A percentile compares a stretch with the other conserved stretches of the same genome.
These are phyloP conservation scores for Aureobasidium leucospermi DNA, from an alignment of 2,329 filamentous ascomycete species.

Conservation along the genomic window DNA sequence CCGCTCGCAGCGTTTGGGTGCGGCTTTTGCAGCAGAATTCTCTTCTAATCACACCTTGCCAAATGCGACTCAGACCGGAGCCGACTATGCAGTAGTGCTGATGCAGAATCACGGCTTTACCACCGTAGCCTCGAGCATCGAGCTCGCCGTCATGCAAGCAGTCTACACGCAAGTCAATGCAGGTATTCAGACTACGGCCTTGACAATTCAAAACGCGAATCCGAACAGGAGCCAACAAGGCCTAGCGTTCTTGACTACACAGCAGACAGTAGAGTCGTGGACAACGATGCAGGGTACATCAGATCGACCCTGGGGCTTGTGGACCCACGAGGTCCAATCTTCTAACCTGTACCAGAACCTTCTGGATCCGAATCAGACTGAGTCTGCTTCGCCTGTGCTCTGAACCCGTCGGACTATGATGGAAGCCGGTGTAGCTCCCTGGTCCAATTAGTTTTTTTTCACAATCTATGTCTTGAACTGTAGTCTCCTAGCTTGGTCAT, in stretches of 20 bases:
- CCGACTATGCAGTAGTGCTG: constrained; percentile 32
- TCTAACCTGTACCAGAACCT: constrained; percentile 13
- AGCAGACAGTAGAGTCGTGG: constrained; percentile 5
- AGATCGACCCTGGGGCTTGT: constrained; percentile 9
- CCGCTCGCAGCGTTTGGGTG: constrained; percentile 18
- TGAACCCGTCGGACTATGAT: background rate
- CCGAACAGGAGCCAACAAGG: background rate
- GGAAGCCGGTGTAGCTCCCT: too few relatives aligned
- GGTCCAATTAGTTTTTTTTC: too few relatives aligned
- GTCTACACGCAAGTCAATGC: constrained; percentile 41
- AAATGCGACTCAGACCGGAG: background rate
- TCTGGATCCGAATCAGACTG: constrained; percentile 7
- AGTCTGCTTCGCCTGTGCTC: constrained; percentile 4
- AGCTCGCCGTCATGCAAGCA: constrained; percentile 35
- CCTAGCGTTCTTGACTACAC: background rate
- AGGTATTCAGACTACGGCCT: constrained; percentile 33
- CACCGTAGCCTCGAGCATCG: constrained; percentile 30
- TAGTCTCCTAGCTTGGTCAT: too few relatives aligned
- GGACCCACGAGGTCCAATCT: constrained; percentile 2
- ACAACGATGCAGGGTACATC: background rate
- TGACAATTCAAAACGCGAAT: constrained; percentile 18
- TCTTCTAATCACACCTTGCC: background rate
- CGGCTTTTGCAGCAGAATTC: constrained; percentile 19
- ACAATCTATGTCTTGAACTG: too few relatives aligned
- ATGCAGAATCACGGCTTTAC: constrained; percentile 43